A percentile compares a stretch with the other conserved stretches of the same genome.
Conservation (phyloP, 345 rosid species). For the Xanthoceras sorbifolium region DNA sequence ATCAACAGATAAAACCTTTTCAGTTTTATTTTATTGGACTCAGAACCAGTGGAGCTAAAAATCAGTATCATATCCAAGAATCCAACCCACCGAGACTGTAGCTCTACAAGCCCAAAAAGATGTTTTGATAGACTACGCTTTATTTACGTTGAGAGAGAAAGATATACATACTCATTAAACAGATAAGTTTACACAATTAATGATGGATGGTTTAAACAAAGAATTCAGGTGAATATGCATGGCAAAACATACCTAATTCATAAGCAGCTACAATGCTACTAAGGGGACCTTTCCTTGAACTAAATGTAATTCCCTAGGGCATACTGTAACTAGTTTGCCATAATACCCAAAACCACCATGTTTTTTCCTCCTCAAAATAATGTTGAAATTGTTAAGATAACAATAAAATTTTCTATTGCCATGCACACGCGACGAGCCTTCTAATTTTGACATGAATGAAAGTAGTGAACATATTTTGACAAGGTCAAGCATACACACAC, state of each 20-base stretch:
- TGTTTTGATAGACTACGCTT: too few relatives aligned
- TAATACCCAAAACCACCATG: not conserved
- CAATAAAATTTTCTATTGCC: not conserved
- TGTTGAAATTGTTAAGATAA: not conserved
- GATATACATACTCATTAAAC: too few relatives aligned
- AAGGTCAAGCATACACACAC: not conserved
- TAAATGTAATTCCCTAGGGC: not conserved
- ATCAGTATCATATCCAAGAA: too few relatives aligned
- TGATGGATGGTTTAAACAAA: not conserved
- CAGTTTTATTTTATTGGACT: not conserved
- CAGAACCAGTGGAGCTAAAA: not conserved
- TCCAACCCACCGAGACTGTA: too few relatives aligned
- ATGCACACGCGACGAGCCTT: not conserved
- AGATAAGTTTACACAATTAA: not conserved
- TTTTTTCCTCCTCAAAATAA: not conserved
- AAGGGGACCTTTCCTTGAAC: not conserved
- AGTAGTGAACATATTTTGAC: not conserved
- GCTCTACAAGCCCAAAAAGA: too few relatives aligned
- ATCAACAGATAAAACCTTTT: not conserved
- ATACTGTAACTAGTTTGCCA: not conserved
- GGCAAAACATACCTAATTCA: not conserved
- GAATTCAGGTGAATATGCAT: not conserved
- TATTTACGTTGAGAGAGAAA: too few relatives aligned
- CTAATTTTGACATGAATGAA: not conserved
- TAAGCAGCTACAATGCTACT: not conserved